phyloP scores from a whole-genome alignment of 2,329 filamentous ascomycete genomes.

The Oidium heveae region DNA sequence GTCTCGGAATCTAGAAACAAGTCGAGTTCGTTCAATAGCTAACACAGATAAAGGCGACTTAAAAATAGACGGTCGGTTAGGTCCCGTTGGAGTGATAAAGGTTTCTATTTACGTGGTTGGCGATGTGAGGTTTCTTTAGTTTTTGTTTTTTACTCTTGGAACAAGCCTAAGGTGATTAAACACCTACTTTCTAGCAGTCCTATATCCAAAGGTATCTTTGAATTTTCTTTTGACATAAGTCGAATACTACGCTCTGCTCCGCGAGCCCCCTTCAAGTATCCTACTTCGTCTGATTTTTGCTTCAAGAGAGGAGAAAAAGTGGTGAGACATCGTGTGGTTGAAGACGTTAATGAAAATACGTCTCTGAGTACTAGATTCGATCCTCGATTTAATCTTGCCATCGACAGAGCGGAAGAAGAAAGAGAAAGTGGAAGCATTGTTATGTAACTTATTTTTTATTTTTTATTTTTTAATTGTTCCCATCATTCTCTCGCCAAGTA shows the following conservation, averaged over 20 bases:
- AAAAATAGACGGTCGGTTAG: conserved; percentile 12
- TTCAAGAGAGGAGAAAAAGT: neutral
- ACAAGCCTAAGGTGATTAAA: neutral
- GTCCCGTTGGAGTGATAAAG: conserved; percentile 14
- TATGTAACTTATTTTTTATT: too few relatives aligned
- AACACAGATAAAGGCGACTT: conserved; percentile 7
- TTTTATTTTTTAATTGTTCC: too few relatives aligned
- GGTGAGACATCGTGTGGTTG: too few relatives aligned
- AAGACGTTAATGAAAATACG: too few relatives aligned
- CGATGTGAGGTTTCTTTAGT: neutral
- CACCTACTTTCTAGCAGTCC: conserved; percentile 9
- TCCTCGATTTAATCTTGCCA: too few relatives aligned
- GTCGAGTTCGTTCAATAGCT: conserved; percentile 10
- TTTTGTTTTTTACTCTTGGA: neutral
- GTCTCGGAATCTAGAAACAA: conserved; percentile 9
- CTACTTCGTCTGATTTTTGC: neutral
- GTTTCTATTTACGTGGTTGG: conserved; percentile 11
- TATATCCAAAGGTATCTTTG: conserved; percentile 7
- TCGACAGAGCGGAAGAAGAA: too few relatives aligned
- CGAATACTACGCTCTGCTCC: conserved; percentile 4
- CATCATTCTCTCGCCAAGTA: too few relatives aligned
- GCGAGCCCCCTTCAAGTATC: neutral
- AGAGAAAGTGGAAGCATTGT: too few relatives aligned
- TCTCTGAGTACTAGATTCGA: too few relatives aligned
- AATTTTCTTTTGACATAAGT: conserved; percentile 3